phyloP scores from a whole-genome alignment of 2,329 filamentous ascomycete species.

The Domatiomyces catenatus region DNA sequence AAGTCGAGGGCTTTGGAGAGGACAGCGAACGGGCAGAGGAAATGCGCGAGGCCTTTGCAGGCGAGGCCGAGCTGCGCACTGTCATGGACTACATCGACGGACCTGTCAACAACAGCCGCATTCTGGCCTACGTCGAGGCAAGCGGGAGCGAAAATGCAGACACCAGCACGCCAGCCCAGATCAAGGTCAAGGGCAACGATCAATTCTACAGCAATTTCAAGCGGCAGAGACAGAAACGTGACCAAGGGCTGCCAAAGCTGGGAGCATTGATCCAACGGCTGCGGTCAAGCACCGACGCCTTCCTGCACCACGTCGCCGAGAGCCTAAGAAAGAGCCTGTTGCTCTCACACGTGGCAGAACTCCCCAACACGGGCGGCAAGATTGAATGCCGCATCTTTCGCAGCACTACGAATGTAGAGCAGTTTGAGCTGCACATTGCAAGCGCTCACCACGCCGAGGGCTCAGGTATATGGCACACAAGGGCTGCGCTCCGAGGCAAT shows the following conservation, averaged over 20 bases:
- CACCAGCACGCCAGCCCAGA: too few species aligned
- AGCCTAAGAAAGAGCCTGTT: slow-evolving; percentile 53
- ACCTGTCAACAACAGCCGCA: slow-evolving; percentile 19
- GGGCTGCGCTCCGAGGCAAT: not conserved
- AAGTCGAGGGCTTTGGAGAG: slow-evolving; percentile 53
- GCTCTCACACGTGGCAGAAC: slow-evolving; percentile 27
- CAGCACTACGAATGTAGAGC: not conserved
- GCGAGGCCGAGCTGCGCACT: slow-evolving; percentile 51
- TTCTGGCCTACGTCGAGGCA: slow-evolving; percentile 22
- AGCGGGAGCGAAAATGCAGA: slow-evolving; percentile 12
- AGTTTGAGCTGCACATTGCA: not conserved
- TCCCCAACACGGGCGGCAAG: not conserved
- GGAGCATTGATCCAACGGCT: slow-evolving; percentile 48
- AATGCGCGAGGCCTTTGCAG: slow-evolving; percentile 45
- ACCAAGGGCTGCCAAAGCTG: slow-evolving; percentile 42
- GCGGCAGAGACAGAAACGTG: slow-evolving; percentile 30
- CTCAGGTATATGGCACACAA: not conserved
- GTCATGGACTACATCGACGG: slow-evolving; percentile 61
- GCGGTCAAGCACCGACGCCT: slow-evolving; percentile 39
- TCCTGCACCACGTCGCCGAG: slow-evolving; percentile 55
- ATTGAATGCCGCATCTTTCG: not conserved
- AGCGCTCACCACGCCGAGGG: not conserved
- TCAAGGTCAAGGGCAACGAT: slow-evolving; percentile 14
- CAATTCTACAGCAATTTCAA: slow-evolving; percentile 34
- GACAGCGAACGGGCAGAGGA: slow-evolving; percentile 49